Conservation (phyloP, 2,329 filamentous ascomycete species). For the Hymenoscyphus fructigenus region DNA sequence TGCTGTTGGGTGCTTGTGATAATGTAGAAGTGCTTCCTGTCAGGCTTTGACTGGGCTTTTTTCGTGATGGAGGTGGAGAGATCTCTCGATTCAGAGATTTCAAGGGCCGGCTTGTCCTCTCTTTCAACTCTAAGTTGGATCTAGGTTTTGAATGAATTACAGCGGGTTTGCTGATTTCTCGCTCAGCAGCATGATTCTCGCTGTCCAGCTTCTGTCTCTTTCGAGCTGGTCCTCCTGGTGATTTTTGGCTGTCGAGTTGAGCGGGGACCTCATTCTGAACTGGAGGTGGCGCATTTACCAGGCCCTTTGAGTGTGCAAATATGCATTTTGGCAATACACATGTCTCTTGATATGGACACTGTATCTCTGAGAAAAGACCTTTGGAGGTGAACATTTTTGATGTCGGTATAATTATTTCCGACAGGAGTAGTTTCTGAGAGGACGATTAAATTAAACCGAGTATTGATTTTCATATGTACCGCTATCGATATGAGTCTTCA, state of each 20-base stretch:
- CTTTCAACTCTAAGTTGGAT: not conserved
- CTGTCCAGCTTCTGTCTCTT: slow-evolving; percentile 36
- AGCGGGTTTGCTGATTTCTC: not conserved
- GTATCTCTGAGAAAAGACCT: slow-evolving; percentile 33
- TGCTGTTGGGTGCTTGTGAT: not conserved
- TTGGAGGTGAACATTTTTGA: slow-evolving; percentile 39
- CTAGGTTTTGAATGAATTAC: not conserved
- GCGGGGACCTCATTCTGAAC: not conserved
- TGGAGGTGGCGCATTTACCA: not conserved
- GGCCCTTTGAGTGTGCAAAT: slow-evolving; percentile 30
- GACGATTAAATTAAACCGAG: no score
- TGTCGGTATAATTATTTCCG: slow-evolving; percentile 28
- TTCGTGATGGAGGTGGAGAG: slow-evolving; percentile 6
- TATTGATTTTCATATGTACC: not conserved
- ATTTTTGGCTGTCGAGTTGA: slow-evolving; percentile 9
- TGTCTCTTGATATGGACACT: slow-evolving; percentile 33
- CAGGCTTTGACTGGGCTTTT: slow-evolving; percentile 6
- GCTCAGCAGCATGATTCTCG: slow-evolving; percentile 10
- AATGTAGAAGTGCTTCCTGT: not conserved
- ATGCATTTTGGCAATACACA: slow-evolving; percentile 37
- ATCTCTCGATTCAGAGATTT: slow-evolving; percentile 7
- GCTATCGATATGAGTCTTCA: not conserved
- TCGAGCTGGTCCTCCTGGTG: slow-evolving; percentile 34
- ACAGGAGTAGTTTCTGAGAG: not conserved
- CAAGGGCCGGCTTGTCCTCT: not conserved